Percentiles rank a stretch among this genome's conserved stretches.
phyloP scores from a whole-genome alignment of 257 asterid genomes.

The Henckelia pumila region DNA sequence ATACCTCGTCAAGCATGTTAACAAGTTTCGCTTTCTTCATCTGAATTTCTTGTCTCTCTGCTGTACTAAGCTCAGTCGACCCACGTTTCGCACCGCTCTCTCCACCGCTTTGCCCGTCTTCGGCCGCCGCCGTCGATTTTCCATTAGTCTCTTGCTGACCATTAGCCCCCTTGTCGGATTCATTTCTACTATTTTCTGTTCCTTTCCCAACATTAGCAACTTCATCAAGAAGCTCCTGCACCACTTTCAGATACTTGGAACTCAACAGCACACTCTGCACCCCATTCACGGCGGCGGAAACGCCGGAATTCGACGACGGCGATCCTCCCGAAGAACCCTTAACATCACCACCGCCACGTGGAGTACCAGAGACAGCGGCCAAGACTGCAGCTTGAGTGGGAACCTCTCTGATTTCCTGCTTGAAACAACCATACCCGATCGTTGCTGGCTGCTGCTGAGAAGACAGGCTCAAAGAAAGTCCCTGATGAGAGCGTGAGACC shows the following conservation, averaged over 20 bases:
- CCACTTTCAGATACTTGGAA: constrained; percentile 78
- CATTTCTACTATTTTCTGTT: constrained; percentile 31
- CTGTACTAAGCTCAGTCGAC: constrained; percentile 66
- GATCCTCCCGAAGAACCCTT: constrained; percentile 53
- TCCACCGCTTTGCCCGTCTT: constrained; percentile 35
- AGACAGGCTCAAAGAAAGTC: constrained; percentile 69
- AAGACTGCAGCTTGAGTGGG: constrained; percentile 37
- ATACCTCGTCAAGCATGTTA: constrained; percentile 99
- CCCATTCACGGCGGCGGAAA: constrained; percentile 57
- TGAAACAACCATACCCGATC: constrained; percentile 34
- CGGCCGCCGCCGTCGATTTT: constrained; percentile 32
- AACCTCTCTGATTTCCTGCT: constrained; percentile 44
- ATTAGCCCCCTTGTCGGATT: constrained; percentile 29
- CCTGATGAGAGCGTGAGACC: constrained; percentile 60
- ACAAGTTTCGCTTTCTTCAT: constrained; percentile 95
- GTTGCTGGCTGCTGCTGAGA: constrained; percentile 54
- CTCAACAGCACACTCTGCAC: constrained; percentile 61
- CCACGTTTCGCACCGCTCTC: constrained; percentile 47
- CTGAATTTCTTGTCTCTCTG: constrained; percentile 90
- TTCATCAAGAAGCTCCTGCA: constrained; percentile 94
- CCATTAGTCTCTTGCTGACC: constrained; percentile 38
- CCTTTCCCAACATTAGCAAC: constrained; percentile 84
- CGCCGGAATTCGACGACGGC: constrained; percentile 71
- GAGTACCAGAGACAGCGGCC: constrained; percentile 34
- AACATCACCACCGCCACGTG: constrained; percentile 36